phyloP scores from a whole-genome alignment of 2,329 filamentous ascomycete species.

The Sarocladiaceae sp. region DNA sequence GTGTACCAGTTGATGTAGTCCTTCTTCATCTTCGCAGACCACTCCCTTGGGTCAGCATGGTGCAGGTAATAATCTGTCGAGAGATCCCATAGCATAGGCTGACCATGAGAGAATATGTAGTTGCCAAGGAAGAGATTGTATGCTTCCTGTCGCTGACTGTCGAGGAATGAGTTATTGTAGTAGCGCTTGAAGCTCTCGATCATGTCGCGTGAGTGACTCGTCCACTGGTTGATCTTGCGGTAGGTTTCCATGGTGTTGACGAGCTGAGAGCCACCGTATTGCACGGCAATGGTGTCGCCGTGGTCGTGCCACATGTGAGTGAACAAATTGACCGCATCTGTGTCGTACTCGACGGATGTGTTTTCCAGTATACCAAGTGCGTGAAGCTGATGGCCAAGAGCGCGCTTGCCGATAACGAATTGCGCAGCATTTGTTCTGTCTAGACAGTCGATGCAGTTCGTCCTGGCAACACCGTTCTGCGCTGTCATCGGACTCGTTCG shows the following conservation, averaged over 20 bases:
- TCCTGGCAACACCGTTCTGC: conserved; percentile 89
- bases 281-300: conserved; percentile 93
- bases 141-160: conserved; percentile 95
- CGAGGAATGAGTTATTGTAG: conserved; percentile 97
- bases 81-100: conserved; percentile 96
- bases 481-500: conserved; percentile 56
- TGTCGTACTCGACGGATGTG: conserved; percentile 82
- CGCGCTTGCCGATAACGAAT: conserved; percentile 93
- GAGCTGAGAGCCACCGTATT: conserved; percentile 94
- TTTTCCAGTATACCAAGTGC: conserved; percentile 81
- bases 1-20: conserved; percentile 91
- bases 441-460: conserved; percentile 96
- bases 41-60: conserved; percentile 73
- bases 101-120: conserved; percentile 79
- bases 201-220: conserved; percentile 95
- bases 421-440: conserved; percentile 97
- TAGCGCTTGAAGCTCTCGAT: conserved; percentile 98
- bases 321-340: conserved; percentile 90
- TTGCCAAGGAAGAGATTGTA: conserved; percentile 97
- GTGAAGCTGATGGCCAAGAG: conserved; percentile 85
- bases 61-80: conserved; percentile 94
- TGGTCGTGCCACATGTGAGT: conserved; percentile 99
- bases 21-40: conserved; percentile 54
- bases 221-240: conserved; percentile 98
- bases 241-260: conserved; percentile 99